Conservation (phyloP, 2,329 filamentous ascomycete genomes). For the Mycosphaerella sp. region DNA sequence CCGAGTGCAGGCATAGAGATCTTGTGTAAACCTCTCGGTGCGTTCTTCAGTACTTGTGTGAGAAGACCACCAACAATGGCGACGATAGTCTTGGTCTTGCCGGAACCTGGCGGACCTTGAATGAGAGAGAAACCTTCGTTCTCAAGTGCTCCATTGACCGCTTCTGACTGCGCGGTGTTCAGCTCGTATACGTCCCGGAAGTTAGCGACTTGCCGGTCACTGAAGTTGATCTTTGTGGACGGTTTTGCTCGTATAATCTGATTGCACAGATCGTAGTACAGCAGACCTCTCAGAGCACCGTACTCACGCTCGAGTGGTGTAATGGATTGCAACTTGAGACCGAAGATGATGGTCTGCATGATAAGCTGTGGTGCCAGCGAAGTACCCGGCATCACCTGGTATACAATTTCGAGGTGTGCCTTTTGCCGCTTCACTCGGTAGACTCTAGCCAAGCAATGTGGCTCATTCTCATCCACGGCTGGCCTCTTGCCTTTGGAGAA, state of each 20-base stretch:
- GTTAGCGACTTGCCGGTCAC: conserved; percentile 62
- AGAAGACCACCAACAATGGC: conserved; percentile 89
- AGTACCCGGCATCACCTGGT: conserved; percentile 61
- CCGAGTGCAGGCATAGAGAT: conserved; percentile 35
- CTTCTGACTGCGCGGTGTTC: conserved; percentile 83
- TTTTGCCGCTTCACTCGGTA: conserved; percentile 75
- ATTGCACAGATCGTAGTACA: conserved; percentile 93
- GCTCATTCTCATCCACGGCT: conserved; percentile 55
- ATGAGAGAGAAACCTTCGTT: conserved; percentile 97
- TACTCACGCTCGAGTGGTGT: conserved; percentile 94
- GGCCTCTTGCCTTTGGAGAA: conserved; percentile 70
- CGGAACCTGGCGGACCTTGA: conserved; percentile 86
- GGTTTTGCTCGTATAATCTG: conserved; percentile 87
- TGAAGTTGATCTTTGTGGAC: conserved; percentile 77
- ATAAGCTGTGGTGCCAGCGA: conserved; percentile 44
- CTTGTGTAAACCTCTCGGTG: conserved; percentile 28
- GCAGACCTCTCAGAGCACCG: conserved; percentile 78
- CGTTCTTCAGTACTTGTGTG: conserved; percentile 51
- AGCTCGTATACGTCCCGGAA: conserved; percentile 72
- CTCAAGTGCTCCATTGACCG: conserved; percentile 83
- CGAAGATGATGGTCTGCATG: conserved; percentile 64
- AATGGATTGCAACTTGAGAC: conserved; percentile 82
- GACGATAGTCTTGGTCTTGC: conserved; percentile 94
- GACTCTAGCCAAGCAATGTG: conserved; percentile 82
- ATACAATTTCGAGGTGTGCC: conserved; percentile 74